Conservation (phyloP, 148 eudicot genomes). For the Cornus kousa region DNA sequence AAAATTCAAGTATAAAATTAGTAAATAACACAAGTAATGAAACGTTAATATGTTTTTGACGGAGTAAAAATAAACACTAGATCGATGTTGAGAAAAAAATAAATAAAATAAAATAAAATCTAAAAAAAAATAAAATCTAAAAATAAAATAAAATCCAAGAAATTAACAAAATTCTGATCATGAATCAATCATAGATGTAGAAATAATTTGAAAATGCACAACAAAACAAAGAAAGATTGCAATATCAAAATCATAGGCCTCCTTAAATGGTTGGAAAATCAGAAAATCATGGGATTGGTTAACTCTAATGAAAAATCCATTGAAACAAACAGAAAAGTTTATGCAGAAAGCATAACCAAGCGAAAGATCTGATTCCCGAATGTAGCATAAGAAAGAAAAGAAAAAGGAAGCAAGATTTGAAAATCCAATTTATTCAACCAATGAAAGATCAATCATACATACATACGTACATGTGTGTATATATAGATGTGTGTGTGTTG, state of each 20-base stretch:
- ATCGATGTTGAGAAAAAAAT: neutral
- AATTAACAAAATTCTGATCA: neutral
- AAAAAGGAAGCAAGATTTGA: too few species aligned
- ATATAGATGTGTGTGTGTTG: neutral
- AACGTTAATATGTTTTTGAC: neutral
- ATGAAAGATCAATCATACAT: too few species aligned
- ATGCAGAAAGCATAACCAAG: too few species aligned
- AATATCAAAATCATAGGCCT: too few species aligned
- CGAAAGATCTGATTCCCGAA: too few species aligned
- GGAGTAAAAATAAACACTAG: neutral
- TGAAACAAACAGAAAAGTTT: too few species aligned
- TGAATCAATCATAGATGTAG: neutral
- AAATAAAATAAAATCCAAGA: neutral
- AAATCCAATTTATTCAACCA: neutral
- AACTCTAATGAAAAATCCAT: too few species aligned
- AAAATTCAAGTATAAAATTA: conserved; percentile 3
- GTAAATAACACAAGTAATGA: neutral
- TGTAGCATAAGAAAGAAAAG: neutral
- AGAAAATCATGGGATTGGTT: too few species aligned
- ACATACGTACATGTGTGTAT: neutral
- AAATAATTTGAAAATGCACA: neutral
- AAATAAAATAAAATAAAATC: too few species aligned
- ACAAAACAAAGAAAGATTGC: neutral
- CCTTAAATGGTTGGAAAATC: too few species aligned
- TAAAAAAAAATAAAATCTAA: too few species aligned